These are phyloP conservation scores for Penicillium tannophilum DNA, from an alignment of 495 filamentous ascomycete genomes.

Conservation along the genomic window DNA sequence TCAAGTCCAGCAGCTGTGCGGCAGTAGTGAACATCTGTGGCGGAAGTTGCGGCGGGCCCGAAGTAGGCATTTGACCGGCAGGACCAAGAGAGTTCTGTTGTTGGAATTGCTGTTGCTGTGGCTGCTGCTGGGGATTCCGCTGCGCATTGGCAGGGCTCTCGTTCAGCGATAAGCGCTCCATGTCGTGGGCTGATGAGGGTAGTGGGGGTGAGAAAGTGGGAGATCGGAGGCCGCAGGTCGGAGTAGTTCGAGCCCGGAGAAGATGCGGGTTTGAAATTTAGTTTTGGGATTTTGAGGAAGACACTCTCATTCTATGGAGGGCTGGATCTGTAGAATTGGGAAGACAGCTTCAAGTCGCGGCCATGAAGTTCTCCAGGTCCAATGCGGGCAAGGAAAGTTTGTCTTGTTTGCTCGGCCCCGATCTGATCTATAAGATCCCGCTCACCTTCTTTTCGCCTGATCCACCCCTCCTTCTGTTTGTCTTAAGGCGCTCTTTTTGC, in stretches of 20 bases:
- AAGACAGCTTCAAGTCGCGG: background rate
- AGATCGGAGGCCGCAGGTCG: conserved; percentile 4
- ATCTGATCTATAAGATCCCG: conserved; percentile 11
- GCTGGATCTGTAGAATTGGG: background rate
- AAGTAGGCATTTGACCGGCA: conserved; percentile 24
- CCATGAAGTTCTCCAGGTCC: conserved; percentile 9
- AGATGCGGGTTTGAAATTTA: background rate
- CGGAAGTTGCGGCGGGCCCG: conserved; percentile 54
- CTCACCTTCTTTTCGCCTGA: conserved; percentile 4
- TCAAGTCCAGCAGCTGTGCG: conserved; percentile 90
- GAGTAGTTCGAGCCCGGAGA: background rate
- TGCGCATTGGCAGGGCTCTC: conserved; percentile 36
- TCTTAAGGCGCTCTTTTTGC: background rate
- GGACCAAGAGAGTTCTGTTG: conserved; percentile 33
- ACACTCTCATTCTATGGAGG: conserved; percentile 8
- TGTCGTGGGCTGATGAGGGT: conserved; percentile 19
- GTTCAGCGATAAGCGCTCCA: conserved; percentile 47
- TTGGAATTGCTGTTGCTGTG: conserved; percentile 10
- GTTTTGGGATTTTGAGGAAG: conserved; percentile 2
- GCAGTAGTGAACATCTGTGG: conserved; percentile 98
- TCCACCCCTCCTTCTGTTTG: background rate
- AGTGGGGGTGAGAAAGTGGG: conserved; percentile 11
- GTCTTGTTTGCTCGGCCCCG: conserved; percentile 8
- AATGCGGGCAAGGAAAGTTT: conserved; percentile 7
- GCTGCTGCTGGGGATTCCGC: conserved; percentile 12